Percentiles rank a stretch among this genome's conserved stretches.
Conservation (phyloP, 1,284 basidiomycete genomes). For the Wallemia mellicola region DNA sequence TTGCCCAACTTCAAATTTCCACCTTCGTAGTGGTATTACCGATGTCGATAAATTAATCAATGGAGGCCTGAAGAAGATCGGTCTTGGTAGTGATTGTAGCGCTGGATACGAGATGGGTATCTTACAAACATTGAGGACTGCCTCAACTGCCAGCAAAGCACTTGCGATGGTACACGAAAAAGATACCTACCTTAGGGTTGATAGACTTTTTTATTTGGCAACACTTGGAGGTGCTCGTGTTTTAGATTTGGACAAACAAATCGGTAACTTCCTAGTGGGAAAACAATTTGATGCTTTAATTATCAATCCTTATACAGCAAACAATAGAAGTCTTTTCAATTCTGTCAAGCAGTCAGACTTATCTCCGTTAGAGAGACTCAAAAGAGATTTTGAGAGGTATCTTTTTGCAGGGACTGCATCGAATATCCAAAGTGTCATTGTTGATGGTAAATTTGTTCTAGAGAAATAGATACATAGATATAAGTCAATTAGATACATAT, state of each 20-base stretch:
- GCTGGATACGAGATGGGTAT: slow-evolving; percentile 69
- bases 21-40: slow-evolving; percentile 55
- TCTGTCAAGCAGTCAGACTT: not conserved
- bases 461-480: not conserved
- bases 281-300: slow-evolving; percentile 76
- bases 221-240: slow-evolving; percentile 73
- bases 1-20: slow-evolving; percentile 78
- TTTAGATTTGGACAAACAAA: slow-evolving; percentile 32
- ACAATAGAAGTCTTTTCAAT: not conserved
- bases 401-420: not conserved
- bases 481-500: not conserved
- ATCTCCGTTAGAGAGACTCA: not conserved
- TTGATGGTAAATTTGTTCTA: not conserved
- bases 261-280: slow-evolving; percentile 51
- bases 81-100: slow-evolving; percentile 66
- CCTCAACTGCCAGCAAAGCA: slow-evolving; percentile 48
- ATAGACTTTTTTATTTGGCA: slow-evolving; percentile 61
- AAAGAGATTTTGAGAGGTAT: not conserved
- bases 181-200: slow-evolving; percentile 23
- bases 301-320: slow-evolving; percentile 12
- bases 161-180: slow-evolving; percentile 15
- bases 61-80: slow-evolving; percentile 47
- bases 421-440: not conserved
- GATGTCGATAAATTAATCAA: slow-evolving; percentile 50
- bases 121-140: slow-evolving; percentile 47